Percentiles rank a stretch among this genome's conserved stretches.
Conservation (phyloP, 768 basidiomycete species). For the Rhodotorula diobovata region DNA sequence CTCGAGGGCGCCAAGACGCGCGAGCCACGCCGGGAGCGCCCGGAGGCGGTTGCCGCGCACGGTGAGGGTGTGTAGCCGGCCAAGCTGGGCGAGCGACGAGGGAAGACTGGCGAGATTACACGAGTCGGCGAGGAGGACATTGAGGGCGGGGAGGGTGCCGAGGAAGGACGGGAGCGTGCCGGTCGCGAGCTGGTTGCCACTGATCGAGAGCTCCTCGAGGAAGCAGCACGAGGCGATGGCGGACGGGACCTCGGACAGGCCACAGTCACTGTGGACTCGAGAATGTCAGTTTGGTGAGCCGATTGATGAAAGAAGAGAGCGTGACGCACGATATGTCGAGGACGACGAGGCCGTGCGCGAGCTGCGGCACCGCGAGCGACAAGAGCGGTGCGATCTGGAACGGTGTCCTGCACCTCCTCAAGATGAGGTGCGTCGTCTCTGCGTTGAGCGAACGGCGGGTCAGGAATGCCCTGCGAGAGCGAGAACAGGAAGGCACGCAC, state of each 20-base stretch:
- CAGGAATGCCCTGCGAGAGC: not conserved
- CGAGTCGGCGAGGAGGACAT: constrained; percentile 86
- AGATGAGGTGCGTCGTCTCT: constrained; percentile 91
- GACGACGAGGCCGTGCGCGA: constrained; percentile 73
- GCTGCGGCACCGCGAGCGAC: constrained; percentile 63
- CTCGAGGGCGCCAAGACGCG: constrained; percentile 71
- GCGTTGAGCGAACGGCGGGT: not conserved
- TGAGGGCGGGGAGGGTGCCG: constrained; percentile 66
- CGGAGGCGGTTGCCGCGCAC: constrained; percentile 81
- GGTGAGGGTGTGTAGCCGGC: constrained; percentile 81
- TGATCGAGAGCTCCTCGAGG: constrained; percentile 90
- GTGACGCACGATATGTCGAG: constrained; percentile 67
- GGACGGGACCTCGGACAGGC: constrained; percentile 59
- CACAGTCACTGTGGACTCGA: constrained; percentile 52
- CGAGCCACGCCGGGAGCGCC: constrained; percentile 90
- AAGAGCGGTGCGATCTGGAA: constrained; percentile 74
- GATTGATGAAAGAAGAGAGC: not conserved
- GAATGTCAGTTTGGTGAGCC: not conserved
- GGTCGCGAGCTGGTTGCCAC: constrained; percentile 68
- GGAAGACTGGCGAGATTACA: constrained; percentile 76
- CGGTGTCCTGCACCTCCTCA: constrained; percentile 73
- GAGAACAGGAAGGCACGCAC: not conserved
- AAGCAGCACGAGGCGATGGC: constrained; percentile 70
- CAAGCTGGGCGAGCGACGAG: constrained; percentile 64
- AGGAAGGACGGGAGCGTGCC: constrained; percentile 88